Evolutionary conservation across 495 filamentous ascomycete genomes (phyloP).

Genomic region (Viridothelium virens): DNA sequence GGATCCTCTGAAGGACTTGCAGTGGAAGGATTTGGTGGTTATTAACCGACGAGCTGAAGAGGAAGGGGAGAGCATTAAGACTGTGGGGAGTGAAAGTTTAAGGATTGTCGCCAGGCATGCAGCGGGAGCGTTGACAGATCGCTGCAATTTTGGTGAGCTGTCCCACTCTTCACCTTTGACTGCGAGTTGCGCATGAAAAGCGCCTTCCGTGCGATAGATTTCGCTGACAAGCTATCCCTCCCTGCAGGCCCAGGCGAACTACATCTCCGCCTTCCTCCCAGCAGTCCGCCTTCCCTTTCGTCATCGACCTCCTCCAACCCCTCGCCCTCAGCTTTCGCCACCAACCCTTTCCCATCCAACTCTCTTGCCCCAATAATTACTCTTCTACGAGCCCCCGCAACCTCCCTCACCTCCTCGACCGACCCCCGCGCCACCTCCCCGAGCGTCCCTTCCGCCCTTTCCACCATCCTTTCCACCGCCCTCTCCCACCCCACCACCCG

Average conservation of each 20-base stretch:
- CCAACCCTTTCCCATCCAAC: slow-evolving; percentile 9
- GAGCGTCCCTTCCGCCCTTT: slow-evolving; percentile 24
- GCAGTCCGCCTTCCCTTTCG: not conserved
- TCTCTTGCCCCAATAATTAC: slow-evolving; percentile 25
- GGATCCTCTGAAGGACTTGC: slow-evolving; percentile 31
- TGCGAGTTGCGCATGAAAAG: no score
- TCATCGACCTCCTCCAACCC: not conserved
- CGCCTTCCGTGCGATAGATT: not conserved
- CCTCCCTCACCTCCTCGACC: slow-evolving; percentile 31
- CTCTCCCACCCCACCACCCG: slow-evolving; percentile 28
- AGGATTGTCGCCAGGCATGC: slow-evolving; percentile 43
- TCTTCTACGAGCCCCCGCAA: slow-evolving; percentile 33
- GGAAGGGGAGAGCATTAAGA: slow-evolving; percentile 42
- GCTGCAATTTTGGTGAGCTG: slow-evolving; percentile 33
- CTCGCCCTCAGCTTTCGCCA: slow-evolving; percentile 23
- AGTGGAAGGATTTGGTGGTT: slow-evolving; percentile 42
- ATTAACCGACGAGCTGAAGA: slow-evolving; percentile 35
- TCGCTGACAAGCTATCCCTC: slow-evolving; percentile 5
- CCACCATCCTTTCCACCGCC: slow-evolving; percentile 25
- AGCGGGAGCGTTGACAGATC: slow-evolving; percentile 33
- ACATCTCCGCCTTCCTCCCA: slow-evolving; percentile 30
- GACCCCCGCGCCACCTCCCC: slow-evolving; percentile 25
- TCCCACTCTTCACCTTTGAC: no score
- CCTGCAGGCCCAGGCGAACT: slow-evolving; percentile 32
- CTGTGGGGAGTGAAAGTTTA: slow-evolving; percentile 61